Conservation (phyloP, 345 rosid species). For the Euclidium syriacum region DNA sequence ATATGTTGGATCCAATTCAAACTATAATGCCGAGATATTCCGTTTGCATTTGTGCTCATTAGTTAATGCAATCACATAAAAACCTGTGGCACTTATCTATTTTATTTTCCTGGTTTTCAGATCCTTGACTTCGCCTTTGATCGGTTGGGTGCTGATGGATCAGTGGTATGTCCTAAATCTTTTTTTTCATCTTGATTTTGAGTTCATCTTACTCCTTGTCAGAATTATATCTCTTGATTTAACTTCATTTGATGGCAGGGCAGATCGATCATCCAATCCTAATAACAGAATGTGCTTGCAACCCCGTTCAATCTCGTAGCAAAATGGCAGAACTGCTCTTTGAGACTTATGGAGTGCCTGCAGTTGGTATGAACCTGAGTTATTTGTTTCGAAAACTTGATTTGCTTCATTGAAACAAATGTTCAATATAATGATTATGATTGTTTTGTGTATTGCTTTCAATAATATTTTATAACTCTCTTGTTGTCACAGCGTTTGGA, state of each 20-base stretch:
- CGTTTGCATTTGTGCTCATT: background rate
- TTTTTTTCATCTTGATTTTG: constrained; percentile 7
- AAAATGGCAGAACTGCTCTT: constrained; percentile 98
- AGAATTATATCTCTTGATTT: constrained; percentile 30
- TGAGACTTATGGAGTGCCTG: constrained; percentile 96
- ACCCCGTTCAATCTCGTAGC: constrained; percentile 89
- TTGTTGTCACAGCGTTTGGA: constrained; percentile 63
- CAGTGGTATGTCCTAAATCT: constrained; percentile 44
- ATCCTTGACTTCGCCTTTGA: constrained; percentile 93
- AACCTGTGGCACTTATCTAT: background rate
- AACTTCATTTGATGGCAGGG: constrained; percentile 46
- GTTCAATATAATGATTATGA: background rate
- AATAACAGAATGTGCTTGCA: constrained; percentile 88
- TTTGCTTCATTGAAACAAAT: background rate
- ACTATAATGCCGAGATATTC: background rate
- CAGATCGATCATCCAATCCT: constrained; percentile 96
- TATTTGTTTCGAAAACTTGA: background rate
- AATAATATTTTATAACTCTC: background rate
- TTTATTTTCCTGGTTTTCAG: constrained; percentile 31
- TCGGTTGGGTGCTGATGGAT: constrained; percentile 81
- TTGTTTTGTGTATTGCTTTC: constrained; percentile 9
- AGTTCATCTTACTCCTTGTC: background rate
- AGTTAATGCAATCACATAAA: background rate
- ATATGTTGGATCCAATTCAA: background rate
- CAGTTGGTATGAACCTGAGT: constrained; percentile 55